phyloP scores from a whole-genome alignment of 108 stramenopile genomes.

The Pinguiococcus pyrenoidosus region DNA sequence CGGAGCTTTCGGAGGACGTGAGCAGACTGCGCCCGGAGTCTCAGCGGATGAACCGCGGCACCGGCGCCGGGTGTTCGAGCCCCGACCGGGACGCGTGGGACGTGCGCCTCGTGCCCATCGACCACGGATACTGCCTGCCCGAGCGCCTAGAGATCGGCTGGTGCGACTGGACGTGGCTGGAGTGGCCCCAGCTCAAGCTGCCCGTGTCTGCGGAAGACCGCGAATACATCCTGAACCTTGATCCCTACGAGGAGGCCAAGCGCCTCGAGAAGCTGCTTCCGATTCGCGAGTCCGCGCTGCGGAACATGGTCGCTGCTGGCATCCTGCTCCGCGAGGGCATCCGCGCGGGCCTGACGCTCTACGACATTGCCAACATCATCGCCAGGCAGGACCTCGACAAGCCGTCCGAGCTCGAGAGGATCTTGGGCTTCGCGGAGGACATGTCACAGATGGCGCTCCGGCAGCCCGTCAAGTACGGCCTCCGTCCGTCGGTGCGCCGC shows the following conservation, averaged over 20 bases:
- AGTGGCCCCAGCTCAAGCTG: constrained; percentile 74
- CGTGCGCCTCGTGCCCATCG: constrained; percentile 81
- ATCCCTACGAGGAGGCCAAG: constrained; percentile 5
- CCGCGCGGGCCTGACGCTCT: constrained; percentile 11
- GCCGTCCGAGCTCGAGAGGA: constrained; percentile 16
- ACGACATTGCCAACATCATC: constrained; percentile 23
- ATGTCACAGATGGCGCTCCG: neutral
- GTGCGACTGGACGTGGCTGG: constrained; percentile 98
- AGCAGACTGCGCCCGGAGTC: too few relatives aligned
- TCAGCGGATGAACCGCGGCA: too few relatives aligned
- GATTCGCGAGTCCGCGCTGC: constrained; percentile 4
- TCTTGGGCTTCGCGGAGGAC: constrained; percentile 5
- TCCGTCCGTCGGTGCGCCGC: too few relatives aligned
- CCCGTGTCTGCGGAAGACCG: constrained; percentile 3
- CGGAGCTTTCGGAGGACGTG: too few relatives aligned
- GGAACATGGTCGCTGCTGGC: neutral
- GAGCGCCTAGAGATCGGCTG: constrained; percentile 76
- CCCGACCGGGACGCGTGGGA: too few relatives aligned
- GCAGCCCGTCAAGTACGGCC: too few relatives aligned
- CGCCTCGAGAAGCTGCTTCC: constrained; percentile 3
- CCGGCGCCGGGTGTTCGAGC: too few relatives aligned
- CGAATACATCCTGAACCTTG: constrained; percentile 2
- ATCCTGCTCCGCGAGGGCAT: constrained; percentile 8
- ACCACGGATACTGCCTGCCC: constrained; percentile 92
- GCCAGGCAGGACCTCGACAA: constrained; percentile 5